Percentiles rank a stretch among this genome's conserved stretches.
phyloP scores from a whole-genome alignment of 768 basidiomycete species.

The Pluteus cervinus region DNA sequence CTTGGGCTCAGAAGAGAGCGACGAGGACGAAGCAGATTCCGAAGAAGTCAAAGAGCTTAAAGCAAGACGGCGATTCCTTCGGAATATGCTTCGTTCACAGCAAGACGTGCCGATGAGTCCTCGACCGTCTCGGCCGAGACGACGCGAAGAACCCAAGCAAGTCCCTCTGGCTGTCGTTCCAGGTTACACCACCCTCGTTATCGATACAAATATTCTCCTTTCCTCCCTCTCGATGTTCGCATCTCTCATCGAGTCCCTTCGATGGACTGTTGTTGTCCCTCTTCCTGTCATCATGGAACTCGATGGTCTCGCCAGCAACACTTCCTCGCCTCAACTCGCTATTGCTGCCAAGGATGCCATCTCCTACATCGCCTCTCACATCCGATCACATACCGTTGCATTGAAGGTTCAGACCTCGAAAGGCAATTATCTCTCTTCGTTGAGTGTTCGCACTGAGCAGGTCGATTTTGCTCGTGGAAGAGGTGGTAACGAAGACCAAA shows the following conservation, averaged over 20 bases:
- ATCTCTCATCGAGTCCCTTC: conserved; percentile 69
- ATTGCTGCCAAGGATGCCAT: conserved; percentile 71
- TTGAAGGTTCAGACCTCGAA: conserved; percentile 94
- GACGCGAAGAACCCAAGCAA: no score
- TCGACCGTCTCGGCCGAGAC: conserved; percentile 28
- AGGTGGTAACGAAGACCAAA: conserved; percentile 45
- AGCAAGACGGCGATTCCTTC: conserved; percentile 72
- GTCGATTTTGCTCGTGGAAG: conserved; percentile 63
- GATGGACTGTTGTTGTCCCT: conserved; percentile 88
- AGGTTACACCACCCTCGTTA: conserved; percentile 85
- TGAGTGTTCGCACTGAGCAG: conserved; percentile 79
- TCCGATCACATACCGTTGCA: conserved; percentile 67
- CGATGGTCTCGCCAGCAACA: conserved; percentile 75
- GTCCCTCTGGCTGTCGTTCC: conserved; percentile 57
- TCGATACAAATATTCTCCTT: conserved; percentile 94
- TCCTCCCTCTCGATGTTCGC: conserved; percentile 72
- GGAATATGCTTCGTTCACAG: conserved; percentile 51
- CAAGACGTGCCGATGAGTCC: conserved; percentile 25
- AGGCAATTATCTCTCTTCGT: conserved; percentile 86
- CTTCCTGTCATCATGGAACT: conserved; percentile 96
- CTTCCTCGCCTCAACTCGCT: conserved; percentile 61
- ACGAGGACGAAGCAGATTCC: conserved; percentile 57
- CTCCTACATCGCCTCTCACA: conserved; percentile 64
- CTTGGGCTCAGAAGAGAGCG: conserved; percentile 38
- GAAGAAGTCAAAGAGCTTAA: conserved; percentile 77